phyloP scores from a whole-genome alignment of 352 stramenopile genomes.

The Thalassiosira ordinaria region DNA sequence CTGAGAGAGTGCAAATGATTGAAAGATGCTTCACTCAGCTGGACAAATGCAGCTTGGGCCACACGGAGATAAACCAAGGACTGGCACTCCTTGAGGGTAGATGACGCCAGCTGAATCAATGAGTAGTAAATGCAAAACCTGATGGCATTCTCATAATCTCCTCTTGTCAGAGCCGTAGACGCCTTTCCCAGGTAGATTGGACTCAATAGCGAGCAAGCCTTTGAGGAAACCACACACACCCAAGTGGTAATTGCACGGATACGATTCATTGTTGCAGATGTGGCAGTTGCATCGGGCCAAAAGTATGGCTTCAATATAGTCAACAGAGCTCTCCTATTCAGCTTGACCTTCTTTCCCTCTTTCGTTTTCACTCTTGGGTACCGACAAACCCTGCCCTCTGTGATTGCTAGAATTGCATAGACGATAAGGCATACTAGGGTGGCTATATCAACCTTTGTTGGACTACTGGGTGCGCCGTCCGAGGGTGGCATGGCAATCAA shows the following conservation, averaged over 20 bases:
- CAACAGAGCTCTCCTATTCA: constrained; percentile 61
- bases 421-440: constrained; percentile 40
- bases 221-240: constrained; percentile 91
- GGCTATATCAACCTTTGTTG: constrained; percentile 38
- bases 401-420: constrained; percentile 52
- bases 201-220: constrained; percentile 91
- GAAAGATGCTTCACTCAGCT: constrained; percentile 95
- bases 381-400: constrained; percentile 43
- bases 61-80: constrained; percentile 93
- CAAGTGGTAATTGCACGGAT: constrained; percentile 91
- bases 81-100: constrained; percentile 94
- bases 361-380: constrained; percentile 35
- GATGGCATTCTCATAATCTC: constrained; percentile 80
- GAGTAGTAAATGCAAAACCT: constrained; percentile 86
- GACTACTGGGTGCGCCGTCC: not conserved
- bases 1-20: constrained; percentile 94
- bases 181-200: constrained; percentile 93
- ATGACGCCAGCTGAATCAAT: constrained; percentile 88
- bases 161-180: constrained; percentile 90
- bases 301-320: constrained; percentile 86
- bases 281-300: constrained; percentile 83
- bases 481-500: constrained; percentile 35
- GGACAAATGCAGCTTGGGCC: constrained; percentile 97
- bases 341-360: constrained; percentile 49
- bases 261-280: constrained; percentile 76